A percentile compares a stretch with the other conserved stretches of the same genome.
Conservation (phyloP, 805 yeast genomes). For the Scheffersomyces stipitis region DNA sequence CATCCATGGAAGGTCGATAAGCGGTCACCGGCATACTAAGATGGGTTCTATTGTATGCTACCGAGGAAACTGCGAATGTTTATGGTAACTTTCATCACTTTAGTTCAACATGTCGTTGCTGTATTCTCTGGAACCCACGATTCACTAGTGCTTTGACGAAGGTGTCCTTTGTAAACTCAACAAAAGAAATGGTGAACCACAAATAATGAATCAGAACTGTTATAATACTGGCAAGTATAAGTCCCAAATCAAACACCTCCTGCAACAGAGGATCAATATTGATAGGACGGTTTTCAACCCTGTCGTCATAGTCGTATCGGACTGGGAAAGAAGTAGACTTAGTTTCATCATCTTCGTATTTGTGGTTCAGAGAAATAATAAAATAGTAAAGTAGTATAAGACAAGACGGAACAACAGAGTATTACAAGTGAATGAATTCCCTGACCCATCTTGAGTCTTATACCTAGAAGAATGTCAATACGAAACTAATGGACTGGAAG, state of each 20-base stretch:
- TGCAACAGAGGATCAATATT: slow-evolving; percentile 38
- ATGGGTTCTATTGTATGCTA: slow-evolving; percentile 85
- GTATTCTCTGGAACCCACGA: too few relatives aligned
- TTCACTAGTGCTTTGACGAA: not conserved
- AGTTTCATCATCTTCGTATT: slow-evolving; percentile 41
- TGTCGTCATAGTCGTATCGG: slow-evolving; percentile 93
- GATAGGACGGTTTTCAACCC: slow-evolving; percentile 58
- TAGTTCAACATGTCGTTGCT: slow-evolving; percentile 14
- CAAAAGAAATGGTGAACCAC: slow-evolving; percentile 3
- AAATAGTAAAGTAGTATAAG: not conserved
- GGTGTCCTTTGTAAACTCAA: slow-evolving; percentile 7
- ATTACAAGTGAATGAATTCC: not conserved
- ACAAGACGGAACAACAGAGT: not conserved
- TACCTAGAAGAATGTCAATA: too few relatives aligned
- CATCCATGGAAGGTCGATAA: slow-evolving; percentile 86
- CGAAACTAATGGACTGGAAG: too few relatives aligned
- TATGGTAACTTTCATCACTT: slow-evolving; percentile 74
- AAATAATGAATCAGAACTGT: slow-evolving; percentile 56
- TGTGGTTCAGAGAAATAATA: not conserved
- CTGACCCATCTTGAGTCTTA: not conserved
- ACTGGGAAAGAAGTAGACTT: slow-evolving; percentile 87
- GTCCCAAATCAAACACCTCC: slow-evolving; percentile 46
- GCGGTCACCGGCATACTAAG: slow-evolving; percentile 87
- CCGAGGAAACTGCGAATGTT: slow-evolving; percentile 98
- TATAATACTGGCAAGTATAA: slow-evolving; percentile 85